Base-by-base conservation (phyloP, 768 basidiomycete species). In the Suillus ampliporus region DNA sequence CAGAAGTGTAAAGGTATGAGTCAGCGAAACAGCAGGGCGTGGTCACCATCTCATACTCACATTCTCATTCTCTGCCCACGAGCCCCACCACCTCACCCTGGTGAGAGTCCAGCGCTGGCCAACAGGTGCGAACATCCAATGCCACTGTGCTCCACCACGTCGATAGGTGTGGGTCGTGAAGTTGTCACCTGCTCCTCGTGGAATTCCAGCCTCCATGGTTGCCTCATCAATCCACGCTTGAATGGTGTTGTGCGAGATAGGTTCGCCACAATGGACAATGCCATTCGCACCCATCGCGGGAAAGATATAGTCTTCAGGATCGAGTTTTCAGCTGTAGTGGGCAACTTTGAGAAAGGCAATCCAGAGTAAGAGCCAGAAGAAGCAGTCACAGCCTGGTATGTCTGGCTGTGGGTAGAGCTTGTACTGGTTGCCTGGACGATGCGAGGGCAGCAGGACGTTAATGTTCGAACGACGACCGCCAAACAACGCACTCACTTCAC, bases 11-110 rank as follows among this genome's bases (percentile, higher is more conserved):
- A 37, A 35, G 34, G 34, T 35, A 37, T 11, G 37, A 37, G 37
- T 37, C 37, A 37, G 34, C 34, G 34, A 35, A 35, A 35, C 34
- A 35, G 10, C 34, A 35, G 34, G 34, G 34, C 6, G 4, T 35
- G 6, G 34, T 35, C 34, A 35, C 34, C 34, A 35, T 5, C 34
- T 35, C 3, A 10, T 3, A 40, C 31, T 38, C 34, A 61, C 61
- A 44, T 41, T 40, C 37, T 61, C 40, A 9, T 51, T 37, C 19
- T 64, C 63, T 17, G 48, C 48, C 46, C 50, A 79, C 17, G 77
- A 77, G 9, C 79, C 80, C 79, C 79, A 81, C 79, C 78, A 80
- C 4, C 71, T 69, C 3, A 80, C 70, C 1, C 43, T 67, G 10
- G 54, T 65, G n/a, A 81, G 66, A 0, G 76, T 70, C 80, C 80